phyloP scores from a whole-genome alignment of 2,329 filamentous ascomycete species.

The Nigrospora sphaerica region DNA sequence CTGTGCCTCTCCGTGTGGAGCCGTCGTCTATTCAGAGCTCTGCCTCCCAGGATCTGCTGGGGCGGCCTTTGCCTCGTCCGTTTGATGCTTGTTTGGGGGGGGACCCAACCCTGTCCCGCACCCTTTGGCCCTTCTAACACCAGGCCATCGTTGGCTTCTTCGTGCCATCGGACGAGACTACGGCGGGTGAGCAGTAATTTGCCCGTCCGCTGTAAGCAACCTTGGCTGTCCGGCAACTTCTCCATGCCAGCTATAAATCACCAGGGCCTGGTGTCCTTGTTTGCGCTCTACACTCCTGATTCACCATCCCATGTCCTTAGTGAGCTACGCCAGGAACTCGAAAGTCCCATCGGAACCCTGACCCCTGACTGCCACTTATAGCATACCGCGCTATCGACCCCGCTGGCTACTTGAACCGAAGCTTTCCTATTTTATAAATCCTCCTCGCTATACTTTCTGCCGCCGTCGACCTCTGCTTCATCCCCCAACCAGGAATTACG shows the following conservation, averaged over 20 bases:
- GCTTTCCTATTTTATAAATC: no score
- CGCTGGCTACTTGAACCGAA: conserved; percentile 5
- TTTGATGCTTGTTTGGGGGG: conserved; percentile 40
- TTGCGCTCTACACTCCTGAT: no score
- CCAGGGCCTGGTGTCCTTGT: no score
- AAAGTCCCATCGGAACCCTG: conserved; percentile 14
- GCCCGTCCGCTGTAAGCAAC: no score
- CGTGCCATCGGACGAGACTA: conserved; percentile 4
- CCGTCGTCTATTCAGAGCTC: conserved; percentile 2
- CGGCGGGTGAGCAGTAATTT: no score
- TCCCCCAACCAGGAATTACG: no score
- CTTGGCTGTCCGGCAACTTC: no score
- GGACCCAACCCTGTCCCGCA: conserved; percentile 25
- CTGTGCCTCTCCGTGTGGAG: conserved; percentile 9
- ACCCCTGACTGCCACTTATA: conserved; percentile 10
- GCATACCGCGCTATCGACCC: conserved; percentile 11
- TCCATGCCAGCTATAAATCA: no score
- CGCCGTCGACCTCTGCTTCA: no score
- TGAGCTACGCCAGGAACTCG: conserved; percentile 8
- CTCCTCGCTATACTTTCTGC: no score
- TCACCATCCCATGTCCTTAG: not conserved
- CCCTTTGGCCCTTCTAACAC: conserved; percentile 33
- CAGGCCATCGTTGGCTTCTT: conserved; percentile 11
- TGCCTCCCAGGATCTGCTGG: conserved; percentile 9
- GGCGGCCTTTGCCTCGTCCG: conserved; percentile 21